Percentiles rank a stretch among this genome's conserved stretches.
phyloP scores from a whole-genome alignment of 2,329 filamentous ascomycete species.

The Botrytis sinoallii region DNA sequence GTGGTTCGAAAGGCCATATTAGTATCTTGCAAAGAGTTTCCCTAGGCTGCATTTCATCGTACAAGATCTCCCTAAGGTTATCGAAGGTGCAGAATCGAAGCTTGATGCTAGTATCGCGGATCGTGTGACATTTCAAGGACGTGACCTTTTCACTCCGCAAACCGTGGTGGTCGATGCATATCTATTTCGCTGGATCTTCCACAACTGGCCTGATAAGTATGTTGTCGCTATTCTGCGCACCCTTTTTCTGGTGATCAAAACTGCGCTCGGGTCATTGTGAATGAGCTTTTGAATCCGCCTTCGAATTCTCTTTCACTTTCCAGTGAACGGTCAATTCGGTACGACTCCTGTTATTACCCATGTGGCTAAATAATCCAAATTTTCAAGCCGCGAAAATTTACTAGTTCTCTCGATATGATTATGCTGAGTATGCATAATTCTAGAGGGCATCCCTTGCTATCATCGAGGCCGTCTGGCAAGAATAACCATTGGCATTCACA shows the following conservation, averaged over 20 bases:
- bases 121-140: background rate
- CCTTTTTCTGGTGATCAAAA: background rate
- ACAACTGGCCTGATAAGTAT: slow-evolving; percentile 9
- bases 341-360: background rate
- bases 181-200: slow-evolving; percentile 9
- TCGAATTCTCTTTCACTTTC: background rate
- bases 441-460: background rate
- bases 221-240: background rate
- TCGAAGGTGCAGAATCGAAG: slow-evolving; percentile 34
- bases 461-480: slow-evolving; percentile 1
- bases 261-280: background rate
- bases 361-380: background rate
- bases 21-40: slow-evolving; percentile 27
- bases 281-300: slow-evolving; percentile 1
- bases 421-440: slow-evolving; percentile 5
- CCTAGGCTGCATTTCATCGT: slow-evolving; percentile 32
- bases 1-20: slow-evolving; percentile 31
- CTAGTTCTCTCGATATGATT: background rate
- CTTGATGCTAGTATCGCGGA: slow-evolving; percentile 36
- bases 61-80: slow-evolving; percentile 19
- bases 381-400: background rate
- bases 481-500: background rate
- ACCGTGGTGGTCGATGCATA: background rate
- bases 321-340: background rate
- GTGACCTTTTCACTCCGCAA: slow-evolving; percentile 4